These are phyloP conservation scores for Sporothrix globosa DNA, from an alignment of 2,329 filamentous ascomycete species.

Conservation along the genomic window DNA sequence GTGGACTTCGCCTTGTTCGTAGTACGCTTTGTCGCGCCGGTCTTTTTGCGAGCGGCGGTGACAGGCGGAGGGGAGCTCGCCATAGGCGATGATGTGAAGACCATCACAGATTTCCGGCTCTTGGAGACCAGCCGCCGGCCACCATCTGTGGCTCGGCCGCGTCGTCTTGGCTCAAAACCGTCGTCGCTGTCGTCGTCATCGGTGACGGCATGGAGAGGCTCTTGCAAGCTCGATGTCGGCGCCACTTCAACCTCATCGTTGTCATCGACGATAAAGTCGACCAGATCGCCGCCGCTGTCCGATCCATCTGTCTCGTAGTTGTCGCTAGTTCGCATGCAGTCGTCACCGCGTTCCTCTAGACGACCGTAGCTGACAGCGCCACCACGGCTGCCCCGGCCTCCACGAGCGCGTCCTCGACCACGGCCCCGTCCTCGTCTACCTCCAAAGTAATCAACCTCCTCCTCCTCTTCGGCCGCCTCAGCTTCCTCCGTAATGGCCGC, in stretches of 20 bases:
- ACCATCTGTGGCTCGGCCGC: not conserved
- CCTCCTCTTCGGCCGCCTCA: slow-evolving; percentile 29
- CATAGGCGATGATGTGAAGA: slow-evolving; percentile 34
- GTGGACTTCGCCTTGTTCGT: not conserved
- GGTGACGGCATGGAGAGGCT: not conserved
- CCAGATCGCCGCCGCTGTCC: slow-evolving; percentile 54
- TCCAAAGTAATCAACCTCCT: slow-evolving; percentile 33
- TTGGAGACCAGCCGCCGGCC: slow-evolving; percentile 3
- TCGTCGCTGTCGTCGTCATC: slow-evolving; percentile 20
- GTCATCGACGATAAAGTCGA: slow-evolving; percentile 62
- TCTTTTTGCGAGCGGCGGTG: not conserved
- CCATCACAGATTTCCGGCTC: not conserved
- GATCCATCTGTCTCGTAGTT: slow-evolving; percentile 52
- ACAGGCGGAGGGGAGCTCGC: slow-evolving; percentile 25
- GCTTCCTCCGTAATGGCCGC: slow-evolving; percentile 23
- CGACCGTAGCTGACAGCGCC: slow-evolving; percentile 27
- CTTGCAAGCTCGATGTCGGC: slow-evolving; percentile 19
- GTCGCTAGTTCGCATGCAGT: slow-evolving; percentile 56
- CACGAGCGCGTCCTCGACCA: slow-evolving; percentile 34
- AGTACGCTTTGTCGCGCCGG: not conserved
- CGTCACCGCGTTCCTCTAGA: slow-evolving; percentile 54
- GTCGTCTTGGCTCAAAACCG: not conserved
- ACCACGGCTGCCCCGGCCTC: slow-evolving; percentile 26
- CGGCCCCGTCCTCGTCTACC: slow-evolving; percentile 29
- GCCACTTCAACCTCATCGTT: slow-evolving; percentile 41